Evolutionary conservation across 2,329 filamentous ascomycete species (phyloP).

Genomic region (Paraphoma chrysanthemicola): DNA sequence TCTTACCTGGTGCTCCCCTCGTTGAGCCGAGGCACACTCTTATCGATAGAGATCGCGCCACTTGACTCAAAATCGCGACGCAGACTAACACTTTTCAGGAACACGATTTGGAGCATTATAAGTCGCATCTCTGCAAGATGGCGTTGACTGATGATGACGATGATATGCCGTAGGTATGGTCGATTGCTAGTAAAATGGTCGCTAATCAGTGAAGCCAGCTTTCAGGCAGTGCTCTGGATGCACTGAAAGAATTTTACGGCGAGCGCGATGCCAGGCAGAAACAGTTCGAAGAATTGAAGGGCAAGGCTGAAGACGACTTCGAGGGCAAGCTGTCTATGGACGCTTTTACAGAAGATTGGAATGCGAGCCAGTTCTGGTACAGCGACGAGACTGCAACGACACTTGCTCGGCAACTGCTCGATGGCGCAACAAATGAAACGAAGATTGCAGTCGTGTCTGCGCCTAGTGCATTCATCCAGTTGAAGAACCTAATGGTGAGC

Average conservation of each 20-base stretch:
- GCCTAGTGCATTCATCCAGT: conserved; percentile 77
- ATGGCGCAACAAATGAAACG: conserved; percentile 63
- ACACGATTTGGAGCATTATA: conserved; percentile 9
- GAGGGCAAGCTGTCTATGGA: conserved; percentile 66
- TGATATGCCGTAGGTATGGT: conserved; percentile 42
- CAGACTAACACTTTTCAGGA: conserved; percentile 31
- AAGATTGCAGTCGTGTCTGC: conserved; percentile 74
- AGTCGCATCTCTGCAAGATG: conserved; percentile 21
- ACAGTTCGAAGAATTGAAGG: conserved; percentile 72
- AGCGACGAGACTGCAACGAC: conserved; percentile 72
- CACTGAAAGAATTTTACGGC: conserved; percentile 75
- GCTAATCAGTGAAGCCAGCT: conserved; percentile 60
- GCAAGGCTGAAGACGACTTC: conserved; percentile 64
- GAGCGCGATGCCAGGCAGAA: conserved; percentile 73
- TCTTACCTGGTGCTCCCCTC: conserved; percentile 11
- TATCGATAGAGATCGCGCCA: conserved; percentile 32
- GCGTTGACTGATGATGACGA: conserved; percentile 39
- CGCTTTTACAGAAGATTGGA: conserved; percentile 81
- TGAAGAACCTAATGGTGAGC: conserved; percentile 73
- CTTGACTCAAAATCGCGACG: background rate
- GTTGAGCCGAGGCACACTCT: conserved; percentile 32
- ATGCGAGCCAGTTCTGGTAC: conserved; percentile 85
- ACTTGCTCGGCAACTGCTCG: conserved; percentile 70
- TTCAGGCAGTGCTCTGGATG: conserved; percentile 69
- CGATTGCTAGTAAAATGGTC: background rate